Base-by-base conservation (phyloP, 2,329 filamentous ascomycete species). In the Leptodontidium sp. region DNA sequence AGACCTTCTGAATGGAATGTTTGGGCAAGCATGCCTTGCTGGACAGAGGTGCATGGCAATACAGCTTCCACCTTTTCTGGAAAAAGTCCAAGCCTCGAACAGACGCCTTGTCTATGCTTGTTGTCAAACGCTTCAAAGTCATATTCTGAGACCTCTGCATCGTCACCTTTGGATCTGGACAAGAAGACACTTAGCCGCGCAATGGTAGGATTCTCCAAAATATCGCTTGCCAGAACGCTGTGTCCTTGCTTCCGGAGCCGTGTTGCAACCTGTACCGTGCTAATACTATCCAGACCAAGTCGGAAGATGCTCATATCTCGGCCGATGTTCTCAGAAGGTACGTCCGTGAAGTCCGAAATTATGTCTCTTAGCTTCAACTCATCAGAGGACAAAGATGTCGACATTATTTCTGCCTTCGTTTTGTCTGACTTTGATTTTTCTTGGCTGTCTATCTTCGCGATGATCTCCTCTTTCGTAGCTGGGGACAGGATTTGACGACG, bases 241-340 rank as follows among this genome's bases (percentile, higher is more conserved):
- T 89, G 81, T 0, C 89, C 89, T 21, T 84, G 75, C 49, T 84
- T 86, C 21, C 91, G 88, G 17, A 98, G 82, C 32, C 85, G 81
- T 1, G 88, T 85, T 0, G 93, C 92, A 11, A 97, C 84, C 75
- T 97, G 94, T 5, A 90, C 86, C 0, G 93, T 92, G 69, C 91
- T 94, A 75, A 98, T 96, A 77, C 94, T 98, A 79, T 98, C 94
- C 3, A 98, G 82, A 0, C 95, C 95, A n/a, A 97, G 86, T 68
- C 91, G 89, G 75, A 95, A 97, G 61, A 98, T 93, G 0, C 92
- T 93, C 0, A 89, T 93, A 11, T 85, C 77, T 14, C 84, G 84
- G 3, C 77, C 75, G 58, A 97, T 90, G 0, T 80, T 81, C 0
- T 82, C 75, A 1, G 77, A 66, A 0, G 86, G 77, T 4, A 86